Evolutionary conservation across 768 basidiomycete genomes (phyloP).

Genomic region (Leccinellum rugosiceps): DNA sequence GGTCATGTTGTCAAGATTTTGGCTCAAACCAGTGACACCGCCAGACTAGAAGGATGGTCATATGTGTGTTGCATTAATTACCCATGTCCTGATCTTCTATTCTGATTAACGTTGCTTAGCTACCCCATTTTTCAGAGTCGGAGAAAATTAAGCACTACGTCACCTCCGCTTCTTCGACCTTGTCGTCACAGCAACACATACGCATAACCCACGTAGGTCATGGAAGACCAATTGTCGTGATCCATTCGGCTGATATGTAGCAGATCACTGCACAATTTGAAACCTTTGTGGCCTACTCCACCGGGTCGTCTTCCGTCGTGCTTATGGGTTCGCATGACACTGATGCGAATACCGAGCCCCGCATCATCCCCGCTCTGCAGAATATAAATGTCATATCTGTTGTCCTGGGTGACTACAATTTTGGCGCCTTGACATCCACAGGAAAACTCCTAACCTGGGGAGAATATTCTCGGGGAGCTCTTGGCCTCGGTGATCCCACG

Average conservation of each 20-base stretch:
- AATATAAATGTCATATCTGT: constrained; percentile 79
- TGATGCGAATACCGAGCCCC: constrained; percentile 43
- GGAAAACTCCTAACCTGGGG: constrained; percentile 87
- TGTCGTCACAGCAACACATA: constrained; percentile 44
- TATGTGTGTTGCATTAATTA: constrained; percentile 51
- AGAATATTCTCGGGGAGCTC: constrained; percentile 67
- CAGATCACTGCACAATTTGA: constrained; percentile 84
- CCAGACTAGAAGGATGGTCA: constrained; percentile 53
- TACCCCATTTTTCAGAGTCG: constrained; percentile 71
- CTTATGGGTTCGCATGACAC: constrained; percentile 64
- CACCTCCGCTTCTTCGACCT: constrained; percentile 38
- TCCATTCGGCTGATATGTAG: not conserved
- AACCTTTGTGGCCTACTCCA: constrained; percentile 81
- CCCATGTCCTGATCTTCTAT: not conserved
- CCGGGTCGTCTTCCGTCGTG: constrained; percentile 65
- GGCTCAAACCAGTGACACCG: constrained; percentile 40
- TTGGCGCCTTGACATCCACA: constrained; percentile 72
- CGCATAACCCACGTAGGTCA: constrained; percentile 74
- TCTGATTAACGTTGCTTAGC: constrained; percentile 38
- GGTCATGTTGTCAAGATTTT: constrained; percentile 73
- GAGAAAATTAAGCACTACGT: constrained; percentile 45
- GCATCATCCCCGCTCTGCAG: constrained; percentile 70
- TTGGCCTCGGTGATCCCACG: constrained; percentile 80
- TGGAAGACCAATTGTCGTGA: not conserved
- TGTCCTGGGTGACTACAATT: constrained; percentile 91